A percentile compares a stretch with the other conserved stretches of the same genome.
These are phyloP conservation scores for Warburgia ugandensis DNA, from an alignment of 164 flowering plant species.

Conservation along the genomic window DNA sequence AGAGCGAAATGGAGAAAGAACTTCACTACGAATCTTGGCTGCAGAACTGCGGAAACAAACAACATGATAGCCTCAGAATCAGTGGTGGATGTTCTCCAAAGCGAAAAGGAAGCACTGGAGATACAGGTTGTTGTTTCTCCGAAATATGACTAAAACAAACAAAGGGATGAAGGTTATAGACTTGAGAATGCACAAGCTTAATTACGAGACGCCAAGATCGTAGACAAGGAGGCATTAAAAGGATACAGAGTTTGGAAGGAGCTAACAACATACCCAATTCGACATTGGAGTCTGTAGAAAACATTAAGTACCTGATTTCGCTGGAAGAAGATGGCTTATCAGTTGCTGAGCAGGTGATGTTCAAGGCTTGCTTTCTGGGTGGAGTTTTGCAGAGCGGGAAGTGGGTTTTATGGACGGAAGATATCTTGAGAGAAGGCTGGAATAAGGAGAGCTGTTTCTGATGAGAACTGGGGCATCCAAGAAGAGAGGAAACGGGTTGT, in stretches of 20 bases:
- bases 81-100: background rate
- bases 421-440: constrained; percentile 6
- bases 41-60: constrained; percentile 51
- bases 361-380: constrained; percentile 8
- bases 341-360: constrained; percentile 43
- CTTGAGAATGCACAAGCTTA: no score
- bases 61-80: background rate
- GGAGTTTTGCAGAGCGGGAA: background rate
- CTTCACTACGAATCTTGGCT: constrained; percentile 90
- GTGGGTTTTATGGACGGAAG: constrained; percentile 1
- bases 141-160: no score
- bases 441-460: constrained; percentile 7
- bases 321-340: constrained; percentile 40
- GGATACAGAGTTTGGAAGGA: background rate
- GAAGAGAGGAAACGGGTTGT: background rate
- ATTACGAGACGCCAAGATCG: no score
- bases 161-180: no score
- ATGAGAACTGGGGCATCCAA: constrained; percentile 13
- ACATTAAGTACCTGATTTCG: constrained; percentile 31
- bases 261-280: no score
- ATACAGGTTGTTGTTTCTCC: no score
- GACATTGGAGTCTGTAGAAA: background rate
- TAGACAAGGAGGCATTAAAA: constrained; percentile 5
- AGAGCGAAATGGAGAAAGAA: constrained; percentile 86
- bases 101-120: background rate